Conservation (phyloP, 768 basidiomycete species). For the Suillus hirtellus region DNA sequence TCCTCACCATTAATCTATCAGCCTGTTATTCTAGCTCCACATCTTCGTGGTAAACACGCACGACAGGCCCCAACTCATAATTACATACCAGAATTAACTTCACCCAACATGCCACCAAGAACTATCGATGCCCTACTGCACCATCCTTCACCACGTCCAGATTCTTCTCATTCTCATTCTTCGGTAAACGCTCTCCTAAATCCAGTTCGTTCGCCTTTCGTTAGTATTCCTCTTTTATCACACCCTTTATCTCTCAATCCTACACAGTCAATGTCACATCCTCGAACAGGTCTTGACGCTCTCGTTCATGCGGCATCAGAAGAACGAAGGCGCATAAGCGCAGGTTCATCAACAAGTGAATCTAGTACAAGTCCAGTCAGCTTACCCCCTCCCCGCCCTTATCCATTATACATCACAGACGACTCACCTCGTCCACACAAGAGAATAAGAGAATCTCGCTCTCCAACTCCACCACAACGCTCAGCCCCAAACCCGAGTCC, state of each 20-base stretch:
- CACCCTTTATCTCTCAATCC: slow-evolving; percentile 1
- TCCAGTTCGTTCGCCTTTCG: slow-evolving; percentile 6
- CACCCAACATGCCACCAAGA: slow-evolving; percentile 6
- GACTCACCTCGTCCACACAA: slow-evolving; percentile 23
- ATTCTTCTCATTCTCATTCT: slow-evolving; percentile 25
- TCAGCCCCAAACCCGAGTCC: not conserved
- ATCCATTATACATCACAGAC: slow-evolving; percentile 11
- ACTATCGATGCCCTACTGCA: slow-evolving; percentile 24
- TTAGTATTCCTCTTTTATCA: not conserved
- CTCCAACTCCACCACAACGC: slow-evolving; percentile 11
- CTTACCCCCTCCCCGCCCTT: not conserved
- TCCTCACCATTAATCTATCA: slow-evolving; percentile 18
- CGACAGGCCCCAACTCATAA: slow-evolving; percentile 6
- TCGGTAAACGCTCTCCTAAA: slow-evolving; percentile 11
- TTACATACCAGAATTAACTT: slow-evolving; percentile 3
- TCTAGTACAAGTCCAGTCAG: slow-evolving; percentile 18
- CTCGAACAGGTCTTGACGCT: slow-evolving; percentile 52
- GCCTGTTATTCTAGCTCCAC: slow-evolving; percentile 34
- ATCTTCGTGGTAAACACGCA: slow-evolving; percentile 25
- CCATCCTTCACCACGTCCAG: slow-evolving; percentile 18
- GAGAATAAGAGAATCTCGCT: slow-evolving; percentile 21
- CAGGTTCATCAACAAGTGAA: slow-evolving; percentile 7
- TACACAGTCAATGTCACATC: slow-evolving; percentile 15
- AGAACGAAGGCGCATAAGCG: slow-evolving; percentile 55
- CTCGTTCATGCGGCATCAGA: slow-evolving; percentile 72